Evolutionary conservation across 2,329 filamentous ascomycete species (phyloP), one percentile per base, ranked within the genome.

Genomic region (Ascomycota sp.): DNA sequence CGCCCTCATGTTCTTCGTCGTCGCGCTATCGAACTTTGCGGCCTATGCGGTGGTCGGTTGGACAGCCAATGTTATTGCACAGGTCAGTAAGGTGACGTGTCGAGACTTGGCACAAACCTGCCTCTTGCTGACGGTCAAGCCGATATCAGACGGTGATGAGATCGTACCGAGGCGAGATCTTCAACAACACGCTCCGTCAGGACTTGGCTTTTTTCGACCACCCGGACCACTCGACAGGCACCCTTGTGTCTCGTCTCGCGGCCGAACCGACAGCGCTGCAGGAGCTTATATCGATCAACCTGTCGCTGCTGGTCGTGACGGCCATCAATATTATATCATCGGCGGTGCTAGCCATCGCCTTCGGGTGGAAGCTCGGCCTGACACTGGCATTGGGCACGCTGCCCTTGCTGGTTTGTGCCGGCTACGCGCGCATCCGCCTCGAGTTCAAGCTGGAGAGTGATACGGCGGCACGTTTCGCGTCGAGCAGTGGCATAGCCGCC

Each of bases 1-100:
- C 46, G 52, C 62, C 0, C 54, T 66, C 33, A 68, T 70, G 64
- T 69, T 69, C 43, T 64, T 68, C 33, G 48, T 68, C 1, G 48
- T 67, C 11, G 65, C 66, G 1, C 45, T 61, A 8, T 59, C 49
- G 3, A 57, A 61, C 26, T 45, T 62, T 1, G 35, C 64, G 1
- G 47, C 54, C 3, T 68, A 68, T 34, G 50, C 48, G 25, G 37
- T 45, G 2, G 39, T 48, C 21, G 56, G 57, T 2, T 56, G 50
- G 49, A 31, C 50, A 6, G 46, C 49, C 35, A 59, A 58, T 29
- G 36, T 46, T 6, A 43, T 57, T 9, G 52, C 49, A 0, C 54
- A 58, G 41, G 51, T 51, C 37, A 34, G 41, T 39, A 7, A 7
- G 10, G 7, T 1, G 6, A 25, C 7, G 24, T 31, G 2, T 7